Percentiles rank a stretch among this genome's conserved stretches.
Conservation (phyloP, 306 rosid genomes). For the Fragaria nilgerrensis region DNA sequence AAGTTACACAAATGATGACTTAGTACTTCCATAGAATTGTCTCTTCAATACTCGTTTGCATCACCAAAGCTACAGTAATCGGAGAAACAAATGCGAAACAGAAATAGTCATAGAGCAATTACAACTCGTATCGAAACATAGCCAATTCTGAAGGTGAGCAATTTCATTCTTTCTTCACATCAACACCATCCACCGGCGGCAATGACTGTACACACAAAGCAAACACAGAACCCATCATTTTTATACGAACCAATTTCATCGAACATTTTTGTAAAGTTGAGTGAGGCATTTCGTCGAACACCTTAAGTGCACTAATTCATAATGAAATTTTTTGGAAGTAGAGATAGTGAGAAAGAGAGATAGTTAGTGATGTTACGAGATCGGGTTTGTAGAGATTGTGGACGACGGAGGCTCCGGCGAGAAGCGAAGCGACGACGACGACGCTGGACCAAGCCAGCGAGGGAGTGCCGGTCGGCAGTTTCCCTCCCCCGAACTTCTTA, state of each 20-base stretch:
- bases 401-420: conserved; percentile 34
- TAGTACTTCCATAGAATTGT: neutral
- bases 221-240: neutral
- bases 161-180: conserved; percentile 12
- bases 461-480: conserved; percentile 30
- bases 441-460: conserved; percentile 30
- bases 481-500: conserved; percentile 29
- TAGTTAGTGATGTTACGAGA: conserved; percentile 1
- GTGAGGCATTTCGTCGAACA: conserved; percentile 24
- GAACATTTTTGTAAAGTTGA: neutral
- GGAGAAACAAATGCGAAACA: neutral
- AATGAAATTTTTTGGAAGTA: neutral
- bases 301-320: neutral
- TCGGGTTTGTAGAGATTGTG: conserved; percentile 32
- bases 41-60: neutral
- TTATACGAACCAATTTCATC: neutral
- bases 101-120: neutral
- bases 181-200: conserved; percentile 14
- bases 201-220: conserved; percentile 4
- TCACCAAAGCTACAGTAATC: neutral
- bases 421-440: conserved; percentile 31
- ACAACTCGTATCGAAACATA: neutral
- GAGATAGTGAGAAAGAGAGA: too few species aligned
- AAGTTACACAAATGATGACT: neutral
- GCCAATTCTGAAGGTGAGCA: too few species aligned